These are phyloP conservation scores for Tuctoria greenei DNA, from an alignment of 176 grass and related monocot genomes.

Conservation along the genomic window DNA sequence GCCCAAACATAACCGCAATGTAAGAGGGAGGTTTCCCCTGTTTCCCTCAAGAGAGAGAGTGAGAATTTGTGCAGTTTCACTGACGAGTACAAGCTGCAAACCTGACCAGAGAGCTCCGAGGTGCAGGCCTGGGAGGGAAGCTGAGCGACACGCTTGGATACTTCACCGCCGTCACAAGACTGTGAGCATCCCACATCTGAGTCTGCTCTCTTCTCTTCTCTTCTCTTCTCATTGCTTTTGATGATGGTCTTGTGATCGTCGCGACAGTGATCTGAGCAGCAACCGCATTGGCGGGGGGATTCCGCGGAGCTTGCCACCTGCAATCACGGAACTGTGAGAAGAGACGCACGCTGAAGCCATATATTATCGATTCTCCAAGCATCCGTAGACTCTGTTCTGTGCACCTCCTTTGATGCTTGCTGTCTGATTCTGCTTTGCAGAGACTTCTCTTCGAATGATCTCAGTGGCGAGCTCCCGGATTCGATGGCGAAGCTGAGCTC, in stretches of 20 bases:
- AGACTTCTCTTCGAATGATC: constrained; percentile 53
- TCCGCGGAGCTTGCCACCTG: constrained; percentile 41
- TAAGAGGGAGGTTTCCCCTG: not conserved
- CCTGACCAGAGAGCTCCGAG: constrained; percentile 56
- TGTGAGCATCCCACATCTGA: constrained; percentile 14
- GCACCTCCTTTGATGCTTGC: not conserved
- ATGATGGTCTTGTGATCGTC: not conserved
- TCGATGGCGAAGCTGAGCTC: constrained; percentile 46
- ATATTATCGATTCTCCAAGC: not conserved
- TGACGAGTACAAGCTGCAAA: not conserved
- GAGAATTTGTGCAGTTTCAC: not conserved
- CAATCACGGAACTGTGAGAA: constrained; percentile 45
- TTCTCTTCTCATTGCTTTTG: not conserved
- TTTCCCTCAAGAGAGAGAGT: too few relatives aligned
- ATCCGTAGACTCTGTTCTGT: not conserved
- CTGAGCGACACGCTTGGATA: constrained; percentile 49
- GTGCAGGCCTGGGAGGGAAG: constrained; percentile 39
- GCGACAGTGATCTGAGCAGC: constrained; percentile 44
- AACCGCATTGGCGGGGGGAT: constrained; percentile 50
- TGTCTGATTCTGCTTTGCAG: constrained; percentile 20
- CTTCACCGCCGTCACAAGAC: constrained; percentile 45
- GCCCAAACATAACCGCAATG: constrained; percentile 53
- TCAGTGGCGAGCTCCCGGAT: constrained; percentile 19
- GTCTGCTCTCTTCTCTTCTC: not conserved
- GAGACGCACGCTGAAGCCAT: not conserved